These are phyloP conservation scores for Sclerotinia glacialis DNA, from an alignment of 2,329 filamentous ascomycete species.

Conservation along the genomic window DNA sequence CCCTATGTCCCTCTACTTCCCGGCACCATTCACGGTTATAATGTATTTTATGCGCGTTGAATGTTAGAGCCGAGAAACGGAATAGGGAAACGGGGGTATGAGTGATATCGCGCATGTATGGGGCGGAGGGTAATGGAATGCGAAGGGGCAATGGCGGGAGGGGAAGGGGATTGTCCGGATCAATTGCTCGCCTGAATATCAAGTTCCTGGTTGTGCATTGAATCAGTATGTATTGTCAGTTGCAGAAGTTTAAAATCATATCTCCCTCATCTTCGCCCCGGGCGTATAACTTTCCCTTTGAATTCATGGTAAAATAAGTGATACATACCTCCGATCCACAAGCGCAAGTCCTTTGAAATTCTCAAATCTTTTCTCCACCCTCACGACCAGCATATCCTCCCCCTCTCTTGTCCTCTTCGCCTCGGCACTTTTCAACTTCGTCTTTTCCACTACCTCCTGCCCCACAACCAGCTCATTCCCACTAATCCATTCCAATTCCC, in stretches of 20 bases:
- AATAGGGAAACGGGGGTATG: constrained; percentile 52
- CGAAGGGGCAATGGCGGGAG: constrained; percentile 27
- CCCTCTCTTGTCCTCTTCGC: constrained; percentile 55
- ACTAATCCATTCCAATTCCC: constrained; percentile 52
- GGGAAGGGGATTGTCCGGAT: constrained; percentile 25
- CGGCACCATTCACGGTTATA: constrained; percentile 59
- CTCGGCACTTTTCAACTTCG: constrained; percentile 51
- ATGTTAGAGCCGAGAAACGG: constrained; percentile 79
- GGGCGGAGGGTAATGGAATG: constrained; percentile 25
- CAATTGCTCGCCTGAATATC: constrained; percentile 37
- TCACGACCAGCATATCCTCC: constrained; percentile 62
- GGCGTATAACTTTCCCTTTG: too few relatives aligned
- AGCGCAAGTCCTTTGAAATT: constrained; percentile 51
- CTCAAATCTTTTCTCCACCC: constrained; percentile 59
- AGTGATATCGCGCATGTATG: constrained; percentile 38
- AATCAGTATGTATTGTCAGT: background rate
- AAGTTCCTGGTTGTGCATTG: constrained; percentile 32
- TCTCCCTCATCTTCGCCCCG: background rate
- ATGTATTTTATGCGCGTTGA: constrained; percentile 85
- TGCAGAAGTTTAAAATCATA: too few relatives aligned
- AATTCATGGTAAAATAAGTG: background rate
- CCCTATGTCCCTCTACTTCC: constrained; percentile 56
- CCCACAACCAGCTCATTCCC: constrained; percentile 50
- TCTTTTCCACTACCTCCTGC: constrained; percentile 55
- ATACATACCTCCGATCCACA: constrained; percentile 50